phyloP scores from a whole-genome alignment of 176 grass and related monocot genomes.

The Sorghum bicolor region Sorghum_bicolor_NCBIv3 NC_012876.2:1683001-1683500 shows the following conservation, averaged over 20 bases:
- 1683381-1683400: not conserved
- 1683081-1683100: not conserved
- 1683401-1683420: not conserved
- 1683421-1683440: not conserved
- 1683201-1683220: constrained; percentile 19
- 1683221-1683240: not conserved
- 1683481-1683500: not conserved
- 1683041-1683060: constrained; percentile 5
- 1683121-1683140: constrained; percentile 1
- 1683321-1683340: not conserved
- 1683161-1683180: constrained; percentile 1
- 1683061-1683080: constrained; percentile 32
- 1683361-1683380: not conserved
- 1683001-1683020: not conserved
- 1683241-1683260: constrained; percentile 14
- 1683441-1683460: not conserved
- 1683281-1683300: not conserved
- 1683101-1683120: constrained; percentile 3
- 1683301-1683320: not conserved
- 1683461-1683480: not conserved
- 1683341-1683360: not conserved
- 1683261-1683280: not conserved
- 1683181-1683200: constrained; percentile 34
- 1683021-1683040: not conserved
- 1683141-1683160: not conserved